Conservation (phyloP, 169 alveolate genomes). For the Plasmodium knowlesi region DNA sequence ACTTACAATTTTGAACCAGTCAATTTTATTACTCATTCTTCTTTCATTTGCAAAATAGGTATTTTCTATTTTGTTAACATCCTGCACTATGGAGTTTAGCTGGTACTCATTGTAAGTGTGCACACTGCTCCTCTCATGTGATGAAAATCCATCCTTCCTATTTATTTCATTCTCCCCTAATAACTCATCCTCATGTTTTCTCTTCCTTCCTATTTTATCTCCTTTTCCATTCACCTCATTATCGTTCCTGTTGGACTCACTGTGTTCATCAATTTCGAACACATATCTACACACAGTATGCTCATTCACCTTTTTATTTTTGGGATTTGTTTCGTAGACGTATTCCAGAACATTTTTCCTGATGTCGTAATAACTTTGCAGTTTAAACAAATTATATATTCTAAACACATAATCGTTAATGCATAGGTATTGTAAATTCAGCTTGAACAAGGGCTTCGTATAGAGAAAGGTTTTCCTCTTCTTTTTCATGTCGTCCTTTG, state of each 20-base stretch:
- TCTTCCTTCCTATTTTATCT: not conserved
- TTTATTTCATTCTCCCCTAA: not conserved
- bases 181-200: not conserved
- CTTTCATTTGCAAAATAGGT: slow-evolving; percentile 72
- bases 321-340: slow-evolving; percentile 85
- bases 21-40: slow-evolving; percentile 71
- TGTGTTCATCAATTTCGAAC: slow-evolving; percentile 45
- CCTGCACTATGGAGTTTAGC: slow-evolving; percentile 49
- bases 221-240: not conserved
- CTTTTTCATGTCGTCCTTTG: slow-evolving; percentile 53
- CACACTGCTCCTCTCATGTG: not conserved
- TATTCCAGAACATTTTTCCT: slow-evolving; percentile 89
- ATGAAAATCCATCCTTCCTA: not conserved
- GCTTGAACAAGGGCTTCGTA: slow-evolving; percentile 88
- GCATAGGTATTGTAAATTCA: slow-evolving; percentile 91
- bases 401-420: slow-evolving; percentile 92
- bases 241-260: not conserved
- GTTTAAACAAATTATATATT: slow-evolving; percentile 89
- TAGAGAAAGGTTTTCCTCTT: slow-evolving; percentile 48
- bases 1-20: slow-evolving; percentile 33
- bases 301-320: slow-evolving; percentile 61
- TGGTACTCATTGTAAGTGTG: slow-evolving; percentile 60
- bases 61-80: slow-evolving; percentile 51
- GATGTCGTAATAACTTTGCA: slow-evolving; percentile 91
- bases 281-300: slow-evolving; percentile 50